phyloP scores from a whole-genome alignment of 306 rosid genomes.

The Quercus robur region DNA sequence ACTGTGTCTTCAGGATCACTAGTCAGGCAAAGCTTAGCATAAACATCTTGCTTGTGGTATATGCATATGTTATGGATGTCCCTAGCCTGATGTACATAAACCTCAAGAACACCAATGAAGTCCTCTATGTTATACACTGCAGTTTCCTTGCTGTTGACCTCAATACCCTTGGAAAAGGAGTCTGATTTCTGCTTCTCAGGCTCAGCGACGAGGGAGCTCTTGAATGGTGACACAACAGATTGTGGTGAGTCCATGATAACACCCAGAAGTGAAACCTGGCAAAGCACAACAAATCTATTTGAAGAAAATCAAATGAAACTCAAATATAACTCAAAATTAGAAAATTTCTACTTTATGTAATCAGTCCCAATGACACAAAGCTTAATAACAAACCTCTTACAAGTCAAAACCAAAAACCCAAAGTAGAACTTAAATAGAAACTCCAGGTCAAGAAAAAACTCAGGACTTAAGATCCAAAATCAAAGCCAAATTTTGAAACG shows the following conservation, averaged over 20 bases:
- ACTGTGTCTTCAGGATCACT: conserved; percentile 56
- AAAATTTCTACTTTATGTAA: not conserved
- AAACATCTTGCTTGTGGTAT: conserved; percentile 98
- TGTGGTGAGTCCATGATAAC: conserved; percentile 88
- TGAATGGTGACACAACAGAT: conserved; percentile 78
- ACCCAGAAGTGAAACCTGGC: conserved; percentile 30
- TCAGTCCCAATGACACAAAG: not conserved
- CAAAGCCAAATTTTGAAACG: not conserved
- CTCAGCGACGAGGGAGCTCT: conserved; percentile 37
- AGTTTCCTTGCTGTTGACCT: conserved; percentile 47
- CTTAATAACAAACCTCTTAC: not conserved
- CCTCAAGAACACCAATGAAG: conserved; percentile 63
- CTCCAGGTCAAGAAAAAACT: not conserved
- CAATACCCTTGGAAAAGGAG: conserved; percentile 44
- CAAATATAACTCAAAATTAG: conserved; percentile 3
- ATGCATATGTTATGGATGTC: conserved; percentile 95
- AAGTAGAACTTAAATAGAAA: not conserved
- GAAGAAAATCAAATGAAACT: conserved; percentile 14
- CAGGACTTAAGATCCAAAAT: not conserved
- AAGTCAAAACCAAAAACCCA: conserved; percentile 3
- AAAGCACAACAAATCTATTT: conserved; percentile 23
- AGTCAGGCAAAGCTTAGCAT: conserved; percentile 76
- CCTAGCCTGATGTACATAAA: conserved; percentile 78
- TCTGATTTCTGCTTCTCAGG: conserved; percentile 44
- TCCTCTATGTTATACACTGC: conserved; percentile 27